Base-by-base conservation (phyloP, 495 filamentous ascomycete genomes). In the Penicillium riverlandense region DNA sequence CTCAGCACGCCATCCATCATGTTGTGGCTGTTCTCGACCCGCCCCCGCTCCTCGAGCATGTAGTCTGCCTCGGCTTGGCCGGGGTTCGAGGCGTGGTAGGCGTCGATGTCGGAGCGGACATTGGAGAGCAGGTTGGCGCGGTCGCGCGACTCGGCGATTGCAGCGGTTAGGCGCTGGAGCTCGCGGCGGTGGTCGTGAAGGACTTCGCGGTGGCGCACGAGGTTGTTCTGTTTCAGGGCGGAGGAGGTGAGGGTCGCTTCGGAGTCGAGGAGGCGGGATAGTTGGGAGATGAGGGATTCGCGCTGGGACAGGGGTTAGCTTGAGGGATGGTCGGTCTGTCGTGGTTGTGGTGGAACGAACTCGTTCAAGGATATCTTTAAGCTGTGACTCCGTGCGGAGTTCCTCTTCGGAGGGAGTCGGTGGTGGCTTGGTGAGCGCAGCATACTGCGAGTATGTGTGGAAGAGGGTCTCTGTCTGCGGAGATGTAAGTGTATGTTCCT, bases 381-480 rank as follows among this genome's bases (percentile, higher is more conserved):
- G 71, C 63, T 88, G 85, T 10, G 77, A 61, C 62, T 98, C 90
- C 12, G 84, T 82, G 40, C 79, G 72, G 47, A 72, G 72, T 64
- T 98, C 91, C 55, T 96, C 90, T 50, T 90, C 84, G 48, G 85
- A 84, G 7, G 92, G 86, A 56, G 89, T 88, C 12, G 77, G 69
- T 29, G 90, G 84, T 38, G 94, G 84, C 57, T 85, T 85, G 8
- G 85, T 66, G 50, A 83, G 77, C 0, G 85, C 83, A n/a, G 89
- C 84, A 74, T 85, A 96, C 69, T 96, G 88, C 8, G 94, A 90
- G 65, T 95, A 98, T 37, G 84, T 95, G 62, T 96, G 88, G 63
- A 98, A 95, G 40, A 92, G 81, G 45, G 76, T 79, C 62, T 96
- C 90, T 33, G 94, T 96, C 92, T 98, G 52, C 43, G 9, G 9